Base-by-base conservation (phyloP, 2,329 filamentous ascomycete species). In the Phialocephala sp. region DNA sequence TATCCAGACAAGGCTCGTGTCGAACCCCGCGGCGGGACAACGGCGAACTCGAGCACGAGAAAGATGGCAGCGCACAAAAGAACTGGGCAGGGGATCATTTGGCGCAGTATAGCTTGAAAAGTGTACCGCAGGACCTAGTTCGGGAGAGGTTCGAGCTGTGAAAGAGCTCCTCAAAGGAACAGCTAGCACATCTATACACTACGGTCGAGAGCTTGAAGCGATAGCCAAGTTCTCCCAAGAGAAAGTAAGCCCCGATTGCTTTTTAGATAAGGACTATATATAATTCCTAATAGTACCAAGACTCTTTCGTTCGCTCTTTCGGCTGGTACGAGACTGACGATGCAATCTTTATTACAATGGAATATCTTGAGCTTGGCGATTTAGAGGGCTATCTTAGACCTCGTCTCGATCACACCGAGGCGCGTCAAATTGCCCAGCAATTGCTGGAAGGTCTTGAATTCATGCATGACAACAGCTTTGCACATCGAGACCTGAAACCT, bases 331-430 rank as follows among this genome's bases (percentile, higher is more conserved):
- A 79, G 60, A 67, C 66, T 41, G 24, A 66, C 2, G 67, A 72
- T 56, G 50, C 39, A 6, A 47, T 80, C 1, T 78, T 73, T 63
- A 72, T 81, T 41, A 68, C 76, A 5, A 79, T 81, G 77, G 79
- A 80, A 64, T 80, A 77, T 62, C 68, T 77, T 18, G 47, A 64
- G 32, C 63, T 71, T 60, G 77, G 79, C 2, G 75, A 80, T 68
- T 69, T 81, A 2, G 67, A 76, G 8, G 54, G 69, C 4, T 77
- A 58, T 45, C 36, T 64, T 14, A 15, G 12, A 9, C 15, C 39
- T 20, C 58, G 37, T 12, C 55, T 67, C 8, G 32, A 39, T 18
- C 54, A 67, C 37, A 18, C 18, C 0, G 43, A 47, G 14, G 32
- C 45, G 9, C 24, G 27, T 9, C 11, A 59, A 24, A 56, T 62